Evolutionary conservation across 2,329 filamentous ascomycete species (phyloP).

Genomic region (Lasiodiplodia gonubiensis): DNA sequence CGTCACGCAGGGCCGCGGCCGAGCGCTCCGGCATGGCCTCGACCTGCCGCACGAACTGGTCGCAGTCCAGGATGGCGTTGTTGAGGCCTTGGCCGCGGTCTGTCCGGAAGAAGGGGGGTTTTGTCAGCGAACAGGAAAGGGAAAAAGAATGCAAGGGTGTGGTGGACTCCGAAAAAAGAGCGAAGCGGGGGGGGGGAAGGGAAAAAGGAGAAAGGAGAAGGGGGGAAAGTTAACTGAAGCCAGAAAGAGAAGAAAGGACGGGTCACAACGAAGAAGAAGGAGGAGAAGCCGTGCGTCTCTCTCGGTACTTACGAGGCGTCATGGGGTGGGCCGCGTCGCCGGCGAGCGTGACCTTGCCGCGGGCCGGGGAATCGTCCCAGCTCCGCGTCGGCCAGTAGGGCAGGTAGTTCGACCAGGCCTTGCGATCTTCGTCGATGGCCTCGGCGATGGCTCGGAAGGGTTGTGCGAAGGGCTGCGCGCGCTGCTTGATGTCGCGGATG

Average conservation of each 20-base stretch:
- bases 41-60: slow-evolving; percentile 43
- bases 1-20: slow-evolving; percentile 29
- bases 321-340: slow-evolving; percentile 51
- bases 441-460: slow-evolving; percentile 48
- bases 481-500: slow-evolving; percentile 43
- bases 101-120: too few relatives aligned
- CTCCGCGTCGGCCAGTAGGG: slow-evolving; percentile 43
- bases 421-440: slow-evolving; percentile 42
- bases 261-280: neutral
- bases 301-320: slow-evolving; percentile 41
- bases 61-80: slow-evolving; percentile 53
- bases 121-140: too few relatives aligned
- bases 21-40: slow-evolving; percentile 10
- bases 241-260: neutral
- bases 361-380: slow-evolving; percentile 41
- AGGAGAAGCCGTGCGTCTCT: neutral
- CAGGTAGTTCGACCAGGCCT: slow-evolving; percentile 44
- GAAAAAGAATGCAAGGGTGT: too few relatives aligned
- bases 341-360: slow-evolving; percentile 44
- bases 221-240: neutral
- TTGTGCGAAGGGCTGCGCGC: slow-evolving; percentile 45
- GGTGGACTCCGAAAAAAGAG: too few relatives aligned
- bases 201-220: too few relatives aligned
- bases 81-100: slow-evolving; percentile 58
- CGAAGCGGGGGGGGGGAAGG: too few relatives aligned